A percentile compares a stretch with the other conserved stretches of the same genome.
Conservation (phyloP, 345 rosid genomes). For the Citrus unshiu region DNA sequence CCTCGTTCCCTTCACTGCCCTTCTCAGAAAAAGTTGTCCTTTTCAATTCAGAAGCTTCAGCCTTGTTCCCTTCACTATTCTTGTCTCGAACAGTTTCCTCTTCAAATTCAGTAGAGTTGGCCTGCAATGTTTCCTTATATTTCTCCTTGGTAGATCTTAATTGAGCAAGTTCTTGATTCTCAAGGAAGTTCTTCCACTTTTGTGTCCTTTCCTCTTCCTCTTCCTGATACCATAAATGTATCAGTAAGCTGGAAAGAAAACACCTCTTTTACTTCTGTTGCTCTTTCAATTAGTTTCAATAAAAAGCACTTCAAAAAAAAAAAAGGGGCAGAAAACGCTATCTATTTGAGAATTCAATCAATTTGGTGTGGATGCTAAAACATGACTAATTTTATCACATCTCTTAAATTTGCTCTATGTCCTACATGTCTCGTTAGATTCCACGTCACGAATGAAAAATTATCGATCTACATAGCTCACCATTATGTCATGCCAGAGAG, state of each 20-base stretch:
- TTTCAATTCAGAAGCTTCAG: constrained; percentile 23
- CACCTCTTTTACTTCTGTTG: constrained; percentile 1
- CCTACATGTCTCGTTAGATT: neutral
- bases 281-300: neutral
- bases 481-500: neutral
- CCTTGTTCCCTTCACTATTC: constrained; percentile 29
- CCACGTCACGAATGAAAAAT: neutral
- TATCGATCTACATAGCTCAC: neutral
- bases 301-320: constrained; percentile 1
- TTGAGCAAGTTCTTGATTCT: constrained; percentile 34
- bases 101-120: constrained; percentile 18
- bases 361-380: neutral
- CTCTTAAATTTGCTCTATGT: neutral
- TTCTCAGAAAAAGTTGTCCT: constrained; percentile 19
- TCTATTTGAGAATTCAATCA: neutral
- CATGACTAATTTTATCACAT: neutral
- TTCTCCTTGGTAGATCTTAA: constrained; percentile 25
- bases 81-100: constrained; percentile 29
- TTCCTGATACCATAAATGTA: constrained; percentile 48
- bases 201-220: constrained; percentile 83
- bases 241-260: constrained; percentile 15
- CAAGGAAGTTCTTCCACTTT: constrained; percentile 75
- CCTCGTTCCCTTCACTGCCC: constrained; percentile 14
- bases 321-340: neutral
- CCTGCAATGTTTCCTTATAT: constrained; percentile 17